phyloP scores from a whole-genome alignment of 352 stramenopile genomes.

The Thraustochytrium sp. region DNA sequence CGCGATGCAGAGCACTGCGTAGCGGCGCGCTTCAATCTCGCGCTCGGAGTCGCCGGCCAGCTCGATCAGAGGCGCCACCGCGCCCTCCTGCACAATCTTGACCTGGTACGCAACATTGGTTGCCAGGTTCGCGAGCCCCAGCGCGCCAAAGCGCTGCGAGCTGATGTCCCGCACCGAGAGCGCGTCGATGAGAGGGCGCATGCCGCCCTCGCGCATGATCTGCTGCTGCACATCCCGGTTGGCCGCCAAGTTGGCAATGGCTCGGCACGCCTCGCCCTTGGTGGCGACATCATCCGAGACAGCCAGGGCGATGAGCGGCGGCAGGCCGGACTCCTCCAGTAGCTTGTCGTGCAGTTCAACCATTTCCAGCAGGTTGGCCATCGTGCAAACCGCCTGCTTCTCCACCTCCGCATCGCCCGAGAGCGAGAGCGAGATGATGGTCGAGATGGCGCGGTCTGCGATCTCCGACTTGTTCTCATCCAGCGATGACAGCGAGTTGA shows the following conservation, averaged over 20 bases:
- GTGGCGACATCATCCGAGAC: conserved; percentile 80
- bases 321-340: conserved; percentile 82
- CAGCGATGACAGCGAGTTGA: conserved; percentile 88
- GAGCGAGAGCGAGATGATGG: conserved; percentile 87
- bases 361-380: conserved; percentile 90
- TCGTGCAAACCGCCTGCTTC: conserved; percentile 81
- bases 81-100: conserved; percentile 85
- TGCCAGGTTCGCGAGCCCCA: conserved; percentile 86
- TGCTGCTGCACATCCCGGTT: conserved; percentile 84
- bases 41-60: conserved; percentile 74
- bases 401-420: conserved; percentile 81
- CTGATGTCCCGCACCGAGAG: conserved; percentile 78
- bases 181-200: conserved; percentile 79
- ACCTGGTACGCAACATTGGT: conserved; percentile 85
- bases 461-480: conserved; percentile 93
- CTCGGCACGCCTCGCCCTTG: conserved; percentile 78
- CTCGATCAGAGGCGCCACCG: conserved; percentile 77
- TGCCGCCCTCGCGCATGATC: conserved; percentile 80
- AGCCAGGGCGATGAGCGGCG: conserved; percentile 81
- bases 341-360: conserved; percentile 87
- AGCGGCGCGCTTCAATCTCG: conserved; percentile 85
- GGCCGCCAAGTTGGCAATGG: conserved; percentile 86
- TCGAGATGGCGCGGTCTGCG: conserved; percentile 82
- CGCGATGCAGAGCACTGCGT: conserved; percentile 79
- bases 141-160: conserved; percentile 83